These are phyloP conservation scores for Russula virescens DNA, from an alignment of 768 basidiomycete species.

Conservation along the genomic window DNA sequence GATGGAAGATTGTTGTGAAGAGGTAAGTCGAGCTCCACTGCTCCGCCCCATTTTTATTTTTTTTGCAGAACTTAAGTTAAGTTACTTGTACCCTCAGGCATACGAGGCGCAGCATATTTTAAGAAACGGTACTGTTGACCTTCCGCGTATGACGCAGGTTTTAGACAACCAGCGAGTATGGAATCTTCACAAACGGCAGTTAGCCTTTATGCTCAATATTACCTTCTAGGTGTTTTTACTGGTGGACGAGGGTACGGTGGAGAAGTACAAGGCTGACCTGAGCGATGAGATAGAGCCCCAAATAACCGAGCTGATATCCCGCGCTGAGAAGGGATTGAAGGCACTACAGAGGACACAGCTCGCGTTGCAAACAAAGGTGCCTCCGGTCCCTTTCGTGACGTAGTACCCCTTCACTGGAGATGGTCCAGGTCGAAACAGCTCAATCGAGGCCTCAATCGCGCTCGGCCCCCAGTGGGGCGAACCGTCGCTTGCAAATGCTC, in stretches of 20 bases:
- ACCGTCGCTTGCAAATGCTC: constrained; percentile 56
- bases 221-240: constrained; percentile 62
- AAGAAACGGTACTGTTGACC: constrained; percentile 62
- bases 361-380: constrained; percentile 58
- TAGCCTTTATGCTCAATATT: neutral
- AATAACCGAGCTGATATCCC: constrained; percentile 65
- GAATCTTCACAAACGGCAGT: neutral
- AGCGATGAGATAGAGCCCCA: constrained; percentile 79
- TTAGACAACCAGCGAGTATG: constrained; percentile 61
- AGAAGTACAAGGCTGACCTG: constrained; percentile 66
- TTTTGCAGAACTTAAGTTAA: too few species aligned
- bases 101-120: constrained; percentile 65
- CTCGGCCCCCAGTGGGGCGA: constrained; percentile 44
- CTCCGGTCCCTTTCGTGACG: neutral
- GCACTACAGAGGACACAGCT: constrained; percentile 57
- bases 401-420: neutral
- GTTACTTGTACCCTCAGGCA: constrained; percentile 36
- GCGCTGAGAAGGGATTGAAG: constrained; percentile 63
- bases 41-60: neutral
- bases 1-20: constrained; percentile 78
- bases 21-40: constrained; percentile 38
- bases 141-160: constrained; percentile 64
- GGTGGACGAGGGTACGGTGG: constrained; percentile 65
- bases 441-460: constrained; percentile 38
- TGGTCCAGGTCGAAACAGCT: constrained; percentile 46